Evolutionary conservation across 306 rosid genomes (phyloP).

Genomic region (Pueraria montana): DNA sequence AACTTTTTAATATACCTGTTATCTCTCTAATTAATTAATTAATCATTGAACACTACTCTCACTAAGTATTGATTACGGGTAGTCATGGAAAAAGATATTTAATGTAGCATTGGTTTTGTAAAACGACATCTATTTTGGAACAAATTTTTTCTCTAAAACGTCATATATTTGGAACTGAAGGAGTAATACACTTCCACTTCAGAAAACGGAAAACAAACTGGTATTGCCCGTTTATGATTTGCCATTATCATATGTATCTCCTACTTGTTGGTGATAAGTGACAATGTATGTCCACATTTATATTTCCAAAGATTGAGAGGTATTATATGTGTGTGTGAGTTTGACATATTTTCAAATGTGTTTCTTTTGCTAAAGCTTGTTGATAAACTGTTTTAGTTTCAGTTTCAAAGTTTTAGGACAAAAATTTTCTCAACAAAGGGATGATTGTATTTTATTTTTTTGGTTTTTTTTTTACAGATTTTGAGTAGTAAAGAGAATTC

Average conservation of each 20-base stretch:
- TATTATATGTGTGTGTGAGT: not conserved
- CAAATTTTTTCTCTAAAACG: too few relatives aligned
- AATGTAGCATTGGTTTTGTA: too few relatives aligned
- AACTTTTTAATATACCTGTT: too few relatives aligned
- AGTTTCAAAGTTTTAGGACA: not conserved
- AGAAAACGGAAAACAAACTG: not conserved
- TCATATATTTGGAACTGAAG: too few relatives aligned
- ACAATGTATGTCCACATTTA: not conserved
- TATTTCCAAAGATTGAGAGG: not conserved
- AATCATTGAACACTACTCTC: too few relatives aligned
- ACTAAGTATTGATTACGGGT: too few relatives aligned
- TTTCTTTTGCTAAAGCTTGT: conserved; percentile 16
- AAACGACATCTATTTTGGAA: too few relatives aligned
- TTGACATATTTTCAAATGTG: not conserved
- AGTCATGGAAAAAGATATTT: too few relatives aligned
- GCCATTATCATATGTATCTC: not conserved
- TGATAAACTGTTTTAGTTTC: not conserved
- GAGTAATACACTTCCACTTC: not conserved
- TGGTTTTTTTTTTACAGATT: not conserved
- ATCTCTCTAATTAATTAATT: too few relatives aligned
- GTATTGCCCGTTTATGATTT: not conserved
- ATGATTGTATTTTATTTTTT: conserved; percentile 7
- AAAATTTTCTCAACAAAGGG: not conserved
- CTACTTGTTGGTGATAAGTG: not conserved
- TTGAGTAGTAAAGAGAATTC: not conserved